Conservation (phyloP, 495 filamentous ascomycete species). For the Aspergillus coremiiformis region DNA sequence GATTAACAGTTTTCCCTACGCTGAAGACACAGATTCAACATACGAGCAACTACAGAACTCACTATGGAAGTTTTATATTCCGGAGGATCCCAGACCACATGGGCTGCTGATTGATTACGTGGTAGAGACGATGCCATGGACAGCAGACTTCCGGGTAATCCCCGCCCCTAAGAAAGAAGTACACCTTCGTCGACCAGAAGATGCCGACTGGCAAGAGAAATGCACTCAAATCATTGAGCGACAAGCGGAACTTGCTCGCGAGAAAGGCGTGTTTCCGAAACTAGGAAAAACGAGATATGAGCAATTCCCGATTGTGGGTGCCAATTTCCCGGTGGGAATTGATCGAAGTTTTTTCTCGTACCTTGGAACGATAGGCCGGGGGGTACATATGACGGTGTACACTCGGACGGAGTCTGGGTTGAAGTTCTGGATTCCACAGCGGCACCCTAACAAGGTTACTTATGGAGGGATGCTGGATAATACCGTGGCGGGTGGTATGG, state of each 20-base stretch:
- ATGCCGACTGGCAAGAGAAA: not conserved
- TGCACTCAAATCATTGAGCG: not conserved
- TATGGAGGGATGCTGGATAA: conserved; percentile 47
- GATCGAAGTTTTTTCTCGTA: conserved; percentile 40
- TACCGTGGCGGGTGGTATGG: conserved; percentile 48
- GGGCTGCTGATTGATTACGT: conserved; percentile 1
- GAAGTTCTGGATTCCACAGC: conserved; percentile 47
- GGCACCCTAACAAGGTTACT: conserved; percentile 33
- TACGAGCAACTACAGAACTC: not conserved
- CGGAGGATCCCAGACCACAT: conserved; percentile 2
- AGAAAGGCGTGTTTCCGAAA: not conserved
- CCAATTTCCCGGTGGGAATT: conserved; percentile 21
- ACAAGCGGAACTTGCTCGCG: not conserved
- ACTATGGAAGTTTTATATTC: conserved; percentile 7
- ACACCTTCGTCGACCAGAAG: not conserved
- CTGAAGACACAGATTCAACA: not conserved
- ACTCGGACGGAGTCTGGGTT: conserved; percentile 16
- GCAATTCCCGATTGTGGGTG: conserved; percentile 4
- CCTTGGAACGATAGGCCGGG: conserved; percentile 43
- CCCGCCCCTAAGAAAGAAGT: not conserved
- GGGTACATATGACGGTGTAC: conserved; percentile 46
- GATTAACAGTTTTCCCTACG: not conserved
- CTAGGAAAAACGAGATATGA: not conserved
- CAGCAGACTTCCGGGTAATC: conserved; percentile 1
- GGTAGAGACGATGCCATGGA: conserved; percentile 5